Conservation (phyloP, 2,329 filamentous ascomycete species). For the Trichophyton equinum region DNA sequence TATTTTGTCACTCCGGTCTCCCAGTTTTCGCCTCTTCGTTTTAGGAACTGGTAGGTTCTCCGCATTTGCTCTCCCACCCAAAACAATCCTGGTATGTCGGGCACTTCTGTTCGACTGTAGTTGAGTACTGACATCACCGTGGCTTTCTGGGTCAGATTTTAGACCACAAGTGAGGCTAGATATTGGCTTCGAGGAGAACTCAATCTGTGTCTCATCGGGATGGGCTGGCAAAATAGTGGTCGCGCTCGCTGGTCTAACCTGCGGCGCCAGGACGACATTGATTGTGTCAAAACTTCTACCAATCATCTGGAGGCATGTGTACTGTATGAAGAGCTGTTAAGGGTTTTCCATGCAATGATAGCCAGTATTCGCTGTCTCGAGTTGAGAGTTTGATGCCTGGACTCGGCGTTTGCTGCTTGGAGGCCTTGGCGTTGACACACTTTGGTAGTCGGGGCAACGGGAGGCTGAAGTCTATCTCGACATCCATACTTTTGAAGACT, state of each 20-base stretch:
- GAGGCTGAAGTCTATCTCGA: too few relatives aligned
- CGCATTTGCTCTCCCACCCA: slow-evolving; percentile 5
- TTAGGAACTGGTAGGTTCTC: slow-evolving; percentile 8
- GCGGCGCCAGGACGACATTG: not conserved
- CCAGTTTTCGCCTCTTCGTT: not conserved
- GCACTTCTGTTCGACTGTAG: not conserved
- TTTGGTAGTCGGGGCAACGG: not conserved
- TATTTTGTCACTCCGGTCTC: not conserved
- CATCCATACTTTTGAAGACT: not conserved
- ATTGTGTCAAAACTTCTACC: not conserved
- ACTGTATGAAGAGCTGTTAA: not conserved
- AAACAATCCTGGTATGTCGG: not conserved
- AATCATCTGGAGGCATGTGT: not conserved
- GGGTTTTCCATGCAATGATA: not conserved
- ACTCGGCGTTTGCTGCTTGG: not conserved
- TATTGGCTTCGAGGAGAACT: not conserved
- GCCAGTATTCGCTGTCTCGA: not conserved
- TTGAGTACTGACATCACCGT: not conserved
- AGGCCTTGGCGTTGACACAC: not conserved
- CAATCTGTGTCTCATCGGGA: not conserved
- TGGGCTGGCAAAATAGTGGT: not conserved
- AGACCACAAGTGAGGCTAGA: not conserved
- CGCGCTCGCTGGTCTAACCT: not conserved
- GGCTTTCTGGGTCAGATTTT: not conserved
- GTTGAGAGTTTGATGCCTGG: not conserved